A percentile compares a stretch with the other conserved stretches of the same genome.
These are phyloP conservation scores for Selaginella tamariscina DNA, from an alignment of 75 land plant genomes.

Conservation along the genomic window DNA sequence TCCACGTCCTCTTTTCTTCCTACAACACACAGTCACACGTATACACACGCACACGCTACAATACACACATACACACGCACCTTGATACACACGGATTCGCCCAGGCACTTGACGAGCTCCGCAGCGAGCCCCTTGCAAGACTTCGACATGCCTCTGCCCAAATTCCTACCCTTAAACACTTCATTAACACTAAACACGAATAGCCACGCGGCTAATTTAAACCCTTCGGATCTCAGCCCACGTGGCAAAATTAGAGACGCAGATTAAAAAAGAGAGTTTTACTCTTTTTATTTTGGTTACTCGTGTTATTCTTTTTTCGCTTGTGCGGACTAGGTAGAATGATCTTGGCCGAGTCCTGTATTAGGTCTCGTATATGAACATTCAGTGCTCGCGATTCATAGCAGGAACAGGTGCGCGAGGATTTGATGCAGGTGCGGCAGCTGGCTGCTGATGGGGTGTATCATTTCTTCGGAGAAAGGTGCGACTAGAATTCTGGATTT, in stretches of 20 bases:
- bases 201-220: neutral
- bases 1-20: slow-evolving; percentile 66
- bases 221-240: too few relatives aligned
- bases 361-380: too few relatives aligned
- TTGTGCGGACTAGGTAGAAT: neutral
- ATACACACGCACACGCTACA: neutral
- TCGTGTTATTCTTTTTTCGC: neutral
- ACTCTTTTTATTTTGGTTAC: neutral
- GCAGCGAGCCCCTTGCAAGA: slow-evolving; percentile 87
- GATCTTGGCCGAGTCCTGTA: neutral
- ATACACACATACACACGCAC: slow-evolving; percentile 18
- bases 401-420: neutral
- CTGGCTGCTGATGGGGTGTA: neutral
- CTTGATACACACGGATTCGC: slow-evolving; percentile 74
- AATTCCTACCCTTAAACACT: neutral
- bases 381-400: neutral
- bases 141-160: slow-evolving; percentile 44
- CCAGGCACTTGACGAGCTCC: slow-evolving; percentile 86
- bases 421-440: neutral
- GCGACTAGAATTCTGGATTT: too few relatives aligned
- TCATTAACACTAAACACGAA: neutral
- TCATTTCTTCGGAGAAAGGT: neutral
- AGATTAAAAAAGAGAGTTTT: too few relatives aligned
- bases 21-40: slow-evolving; percentile 10
- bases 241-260: too few relatives aligned